Conservation (phyloP, 352 stramenopile species). For the Globisporangium lucens region DNA sequence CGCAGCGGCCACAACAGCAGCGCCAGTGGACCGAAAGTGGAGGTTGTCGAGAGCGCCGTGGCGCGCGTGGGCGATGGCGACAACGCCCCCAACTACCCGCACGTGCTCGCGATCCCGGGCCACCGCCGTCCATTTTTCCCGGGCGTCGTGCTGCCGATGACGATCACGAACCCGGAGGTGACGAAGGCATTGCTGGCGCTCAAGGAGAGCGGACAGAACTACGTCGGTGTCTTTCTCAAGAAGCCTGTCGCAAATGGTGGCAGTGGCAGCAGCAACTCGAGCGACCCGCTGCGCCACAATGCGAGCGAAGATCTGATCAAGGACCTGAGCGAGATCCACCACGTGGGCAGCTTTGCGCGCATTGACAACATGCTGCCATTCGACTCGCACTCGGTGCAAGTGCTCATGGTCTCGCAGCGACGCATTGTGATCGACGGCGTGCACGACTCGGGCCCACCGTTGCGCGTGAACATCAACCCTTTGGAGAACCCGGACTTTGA, state of each 20-base stretch:
- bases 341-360: constrained; percentile 95
- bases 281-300: constrained; percentile 31
- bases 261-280: constrained; percentile 6
- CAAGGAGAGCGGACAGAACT: constrained; percentile 83
- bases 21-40: constrained; percentile 26
- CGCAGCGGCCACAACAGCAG: constrained; percentile 8
- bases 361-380: constrained; percentile 91
- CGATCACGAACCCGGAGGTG: constrained; percentile 79
- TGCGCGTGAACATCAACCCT: constrained; percentile 67
- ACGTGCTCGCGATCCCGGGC: constrained; percentile 76
- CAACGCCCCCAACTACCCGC: constrained; percentile 59
- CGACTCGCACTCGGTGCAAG: constrained; percentile 66
- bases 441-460: constrained; percentile 53
- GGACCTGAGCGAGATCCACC: constrained; percentile 92
- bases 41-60: constrained; percentile 67
- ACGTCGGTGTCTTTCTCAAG: constrained; percentile 94
- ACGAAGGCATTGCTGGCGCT: constrained; percentile 89
- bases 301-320: constrained; percentile 87
- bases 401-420: constrained; percentile 88
- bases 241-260: constrained; percentile 37
- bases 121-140: constrained; percentile 81
- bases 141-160: constrained; percentile 81
- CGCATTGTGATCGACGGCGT: constrained; percentile 81
- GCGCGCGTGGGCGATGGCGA: constrained; percentile 63
- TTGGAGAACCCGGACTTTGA: constrained; percentile 73